phyloP scores from a whole-genome alignment of 192 early-diverging fungal genomes.

The Lobosporangium transversale region DNA sequence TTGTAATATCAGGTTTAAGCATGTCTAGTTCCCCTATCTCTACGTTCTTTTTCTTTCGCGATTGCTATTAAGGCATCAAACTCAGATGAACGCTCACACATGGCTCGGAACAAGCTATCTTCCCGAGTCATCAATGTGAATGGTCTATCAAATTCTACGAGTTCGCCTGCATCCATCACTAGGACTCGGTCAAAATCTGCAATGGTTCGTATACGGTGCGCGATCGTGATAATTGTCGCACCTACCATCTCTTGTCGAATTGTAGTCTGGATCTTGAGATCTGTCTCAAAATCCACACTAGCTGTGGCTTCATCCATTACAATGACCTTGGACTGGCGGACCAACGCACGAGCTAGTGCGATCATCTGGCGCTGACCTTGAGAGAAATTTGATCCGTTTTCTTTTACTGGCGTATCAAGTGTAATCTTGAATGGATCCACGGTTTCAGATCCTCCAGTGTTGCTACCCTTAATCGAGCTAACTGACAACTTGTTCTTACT shows the following conservation, averaged over 20 bases:
- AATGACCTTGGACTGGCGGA: conserved; percentile 72
- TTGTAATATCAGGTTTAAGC: too few species aligned
- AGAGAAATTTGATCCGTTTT: conserved; percentile 80
- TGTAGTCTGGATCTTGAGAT: conserved; percentile 83
- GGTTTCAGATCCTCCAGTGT: background rate
- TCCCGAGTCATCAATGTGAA: conserved; percentile 70
- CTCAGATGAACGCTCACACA: conserved; percentile 88
- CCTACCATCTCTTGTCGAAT: conserved; percentile 78
- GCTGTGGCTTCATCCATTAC: conserved; percentile 94
- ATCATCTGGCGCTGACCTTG: conserved; percentile 82
- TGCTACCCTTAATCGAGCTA: conserved; percentile 5
- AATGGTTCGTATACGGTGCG: conserved; percentile 85
- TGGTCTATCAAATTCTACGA: conserved; percentile 88
- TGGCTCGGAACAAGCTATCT: conserved; percentile 73
- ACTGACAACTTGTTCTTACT: background rate
- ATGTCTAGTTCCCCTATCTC: too few species aligned
- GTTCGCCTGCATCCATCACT: conserved; percentile 74
- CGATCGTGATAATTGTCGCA: conserved; percentile 85
- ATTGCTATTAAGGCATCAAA: conserved; percentile 74
- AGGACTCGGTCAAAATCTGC: conserved; percentile 75
- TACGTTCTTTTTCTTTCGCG: conserved; percentile 55
- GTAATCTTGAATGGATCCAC: conserved; percentile 43
- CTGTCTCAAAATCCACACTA: conserved; percentile 86
- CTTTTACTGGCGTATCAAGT: conserved; percentile 78
- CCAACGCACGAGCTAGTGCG: conserved; percentile 74